A percentile compares a stretch with the other conserved stretches of the same genome.
Conservation (phyloP, 1,284 basidiomycete species). For the Leucoagaricus sp. region DNA sequence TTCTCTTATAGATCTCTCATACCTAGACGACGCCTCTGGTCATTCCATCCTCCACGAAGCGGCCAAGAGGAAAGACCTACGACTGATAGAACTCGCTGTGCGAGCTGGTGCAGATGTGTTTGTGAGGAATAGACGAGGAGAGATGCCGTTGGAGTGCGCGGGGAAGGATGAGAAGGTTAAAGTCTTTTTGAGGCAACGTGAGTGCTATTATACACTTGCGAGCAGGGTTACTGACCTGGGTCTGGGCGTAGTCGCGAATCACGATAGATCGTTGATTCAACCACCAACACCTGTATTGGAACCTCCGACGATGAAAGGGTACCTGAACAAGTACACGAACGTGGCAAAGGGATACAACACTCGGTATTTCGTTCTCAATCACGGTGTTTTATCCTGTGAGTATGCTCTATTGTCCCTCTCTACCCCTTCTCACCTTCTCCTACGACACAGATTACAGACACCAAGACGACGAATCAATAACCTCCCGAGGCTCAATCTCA, state of each 20-base stretch:
- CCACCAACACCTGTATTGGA: conserved; percentile 43
- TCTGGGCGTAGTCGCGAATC: conserved; percentile 71
- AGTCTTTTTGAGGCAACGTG: conserved; percentile 85
- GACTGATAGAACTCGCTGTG: conserved; percentile 82
- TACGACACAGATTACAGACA: conserved; percentile 76
- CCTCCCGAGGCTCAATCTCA: conserved; percentile 87
- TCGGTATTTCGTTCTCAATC: conserved; percentile 92
- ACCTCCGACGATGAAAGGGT: conserved; percentile 75
- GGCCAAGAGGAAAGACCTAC: conserved; percentile 78
- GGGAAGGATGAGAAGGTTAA: conserved; percentile 82
- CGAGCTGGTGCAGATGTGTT: conserved; percentile 91
- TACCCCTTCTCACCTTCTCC: background rate
- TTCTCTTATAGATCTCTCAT: conserved; percentile 63
- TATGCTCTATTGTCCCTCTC: conserved; percentile 17
- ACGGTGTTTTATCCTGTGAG: conserved; percentile 83
- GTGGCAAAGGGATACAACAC: conserved; percentile 90
- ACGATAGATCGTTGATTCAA: conserved; percentile 69
- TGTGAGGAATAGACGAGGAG: conserved; percentile 79
- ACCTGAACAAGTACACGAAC: conserved; percentile 89
- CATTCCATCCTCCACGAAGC: conserved; percentile 88
- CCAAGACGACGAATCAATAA: conserved; percentile 89
- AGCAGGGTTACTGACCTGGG: too few relatives aligned
- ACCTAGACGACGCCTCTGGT: conserved; percentile 78
- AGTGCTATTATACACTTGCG: conserved; percentile 23
- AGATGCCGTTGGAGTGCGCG: conserved; percentile 70